phyloP scores from a whole-genome alignment of 2,329 filamentous ascomycete species.

The Nothophoma quercina region DNA sequence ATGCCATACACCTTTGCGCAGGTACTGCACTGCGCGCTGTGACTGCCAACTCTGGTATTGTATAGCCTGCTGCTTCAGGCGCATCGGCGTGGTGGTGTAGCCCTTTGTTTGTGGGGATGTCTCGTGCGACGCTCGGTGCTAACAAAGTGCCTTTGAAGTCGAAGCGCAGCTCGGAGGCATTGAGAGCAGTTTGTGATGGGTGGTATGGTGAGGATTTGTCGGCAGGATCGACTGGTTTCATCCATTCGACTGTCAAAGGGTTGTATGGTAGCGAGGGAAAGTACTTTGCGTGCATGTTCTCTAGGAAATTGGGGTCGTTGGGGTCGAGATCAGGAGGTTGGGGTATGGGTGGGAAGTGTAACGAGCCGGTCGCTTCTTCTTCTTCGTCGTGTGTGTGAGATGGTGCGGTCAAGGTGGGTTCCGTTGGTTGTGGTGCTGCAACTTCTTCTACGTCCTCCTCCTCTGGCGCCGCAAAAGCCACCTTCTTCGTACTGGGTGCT shows the following conservation, averaged over 20 bases:
- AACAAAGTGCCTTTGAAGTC: slow-evolving; percentile 84
- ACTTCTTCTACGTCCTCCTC: slow-evolving; percentile 13
- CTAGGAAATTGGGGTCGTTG: slow-evolving; percentile 80
- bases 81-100: slow-evolving; percentile 94
- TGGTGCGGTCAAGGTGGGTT: slow-evolving; percentile 47
- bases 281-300: slow-evolving; percentile 88
- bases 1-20: slow-evolving; percentile 88
- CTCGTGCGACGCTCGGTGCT: slow-evolving; percentile 75
- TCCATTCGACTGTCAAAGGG: slow-evolving; percentile 86
- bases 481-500: slow-evolving; percentile 38
- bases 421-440: background rate
- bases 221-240: slow-evolving; percentile 71
- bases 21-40: slow-evolving; percentile 83
- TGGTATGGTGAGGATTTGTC: slow-evolving; percentile 80
- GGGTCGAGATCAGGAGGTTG: slow-evolving; percentile 80
- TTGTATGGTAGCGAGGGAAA: slow-evolving; percentile 88
- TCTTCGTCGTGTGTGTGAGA: slow-evolving; percentile 74
- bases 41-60: slow-evolving; percentile 82
- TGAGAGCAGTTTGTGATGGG: slow-evolving; percentile 74
- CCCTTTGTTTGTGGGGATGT: slow-evolving; percentile 78
- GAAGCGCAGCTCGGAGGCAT: slow-evolving; percentile 82
- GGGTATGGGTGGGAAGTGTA: slow-evolving; percentile 67
- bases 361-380: slow-evolving; percentile 57
- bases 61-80: slow-evolving; percentile 94
- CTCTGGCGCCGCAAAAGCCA: slow-evolving; percentile 41